A percentile compares a stretch with the other conserved stretches of the same genome.
phyloP scores from a whole-genome alignment of 2,329 filamentous ascomycete species.

The Cladophialophora carrionii region DNA sequence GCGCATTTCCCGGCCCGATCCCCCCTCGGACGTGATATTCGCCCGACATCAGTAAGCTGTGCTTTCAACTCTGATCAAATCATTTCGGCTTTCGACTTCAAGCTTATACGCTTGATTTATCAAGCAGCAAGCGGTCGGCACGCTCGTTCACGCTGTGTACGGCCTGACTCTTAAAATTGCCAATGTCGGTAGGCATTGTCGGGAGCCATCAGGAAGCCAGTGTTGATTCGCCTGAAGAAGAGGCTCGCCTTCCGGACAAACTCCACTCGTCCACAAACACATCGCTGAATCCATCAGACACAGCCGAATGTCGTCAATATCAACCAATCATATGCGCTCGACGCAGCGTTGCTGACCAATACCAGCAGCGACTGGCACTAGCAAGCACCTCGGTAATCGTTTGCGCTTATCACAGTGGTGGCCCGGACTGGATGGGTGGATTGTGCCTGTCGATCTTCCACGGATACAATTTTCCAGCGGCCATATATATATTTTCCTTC shows the following conservation, averaged over 20 bases:
- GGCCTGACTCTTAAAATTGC: background rate
- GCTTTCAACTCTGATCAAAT: background rate
- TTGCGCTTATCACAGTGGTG: background rate
- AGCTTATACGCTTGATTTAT: background rate
- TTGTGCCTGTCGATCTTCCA: constrained; percentile 6
- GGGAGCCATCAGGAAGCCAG: background rate
- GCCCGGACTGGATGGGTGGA: background rate
- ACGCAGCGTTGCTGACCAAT: constrained; percentile 10
- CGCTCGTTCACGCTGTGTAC: background rate
- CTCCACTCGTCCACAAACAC: background rate
- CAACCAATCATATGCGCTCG: background rate
- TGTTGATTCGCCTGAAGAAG: background rate
- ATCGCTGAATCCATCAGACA: background rate
- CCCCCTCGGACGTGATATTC: background rate
- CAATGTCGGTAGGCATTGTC: background rate
- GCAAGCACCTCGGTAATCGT: constrained; percentile 3
- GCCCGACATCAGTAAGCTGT: background rate
- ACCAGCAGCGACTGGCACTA: background rate
- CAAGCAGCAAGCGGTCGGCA: background rate
- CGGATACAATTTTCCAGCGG: background rate
- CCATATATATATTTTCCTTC: background rate
- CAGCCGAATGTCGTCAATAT: constrained; percentile 1
- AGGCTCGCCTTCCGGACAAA: background rate
- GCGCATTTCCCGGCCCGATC: background rate
- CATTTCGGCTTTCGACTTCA: background rate